Percentiles rank a stretch among this genome's conserved stretches.
phyloP scores from a whole-genome alignment of 352 stramenopile species.

The Pythium utonaiense region DNA sequence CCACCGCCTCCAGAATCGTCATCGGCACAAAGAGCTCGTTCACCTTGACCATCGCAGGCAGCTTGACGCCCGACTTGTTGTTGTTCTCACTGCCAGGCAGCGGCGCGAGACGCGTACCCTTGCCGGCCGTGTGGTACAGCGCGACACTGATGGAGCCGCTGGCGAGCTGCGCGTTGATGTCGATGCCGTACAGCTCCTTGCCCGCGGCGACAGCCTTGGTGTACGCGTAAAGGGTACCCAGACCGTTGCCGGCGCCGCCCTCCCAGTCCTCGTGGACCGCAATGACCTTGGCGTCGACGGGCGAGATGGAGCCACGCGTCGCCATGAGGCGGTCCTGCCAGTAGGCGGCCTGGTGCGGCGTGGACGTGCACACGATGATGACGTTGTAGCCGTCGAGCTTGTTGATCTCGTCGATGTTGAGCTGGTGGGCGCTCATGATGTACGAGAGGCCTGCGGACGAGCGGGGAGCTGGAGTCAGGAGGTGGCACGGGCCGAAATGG shows the following conservation, averaged over 20 bases:
- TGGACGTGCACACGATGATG: constrained; percentile 97
- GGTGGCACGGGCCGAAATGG: constrained; percentile 18
- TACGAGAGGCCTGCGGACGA: constrained; percentile 4
- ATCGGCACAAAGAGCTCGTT: constrained; percentile 88
- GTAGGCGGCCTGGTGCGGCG: constrained; percentile 94
- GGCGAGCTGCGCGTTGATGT: constrained; percentile 83
- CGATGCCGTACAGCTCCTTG: constrained; percentile 80
- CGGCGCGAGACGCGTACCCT: constrained; percentile 95
- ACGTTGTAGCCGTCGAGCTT: constrained; percentile 92
- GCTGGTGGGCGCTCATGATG: constrained; percentile 56
- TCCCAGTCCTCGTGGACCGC: constrained; percentile 96
- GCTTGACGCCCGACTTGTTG: constrained; percentile 99
- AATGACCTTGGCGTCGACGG: constrained; percentile 90
- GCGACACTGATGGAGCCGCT: constrained; percentile 85
- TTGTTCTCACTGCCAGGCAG: constrained; percentile 98
- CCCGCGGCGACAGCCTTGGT: constrained; percentile 90
- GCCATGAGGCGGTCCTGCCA: constrained; percentile 95
- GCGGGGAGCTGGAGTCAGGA: background rate
- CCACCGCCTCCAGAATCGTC: constrained; percentile 97
- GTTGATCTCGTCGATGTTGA: constrained; percentile 87
- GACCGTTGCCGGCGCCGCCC: constrained; percentile 94
- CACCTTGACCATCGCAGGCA: constrained; percentile 91
- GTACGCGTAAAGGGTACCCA: constrained; percentile 96
- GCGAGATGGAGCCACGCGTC: constrained; percentile 77
- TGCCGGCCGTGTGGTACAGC: constrained; percentile 97